A percentile compares a stretch with the other conserved stretches of the same genome.
phyloP scores from a whole-genome alignment of 139 green algal species.

The Zygnema cylindricum region DNA sequence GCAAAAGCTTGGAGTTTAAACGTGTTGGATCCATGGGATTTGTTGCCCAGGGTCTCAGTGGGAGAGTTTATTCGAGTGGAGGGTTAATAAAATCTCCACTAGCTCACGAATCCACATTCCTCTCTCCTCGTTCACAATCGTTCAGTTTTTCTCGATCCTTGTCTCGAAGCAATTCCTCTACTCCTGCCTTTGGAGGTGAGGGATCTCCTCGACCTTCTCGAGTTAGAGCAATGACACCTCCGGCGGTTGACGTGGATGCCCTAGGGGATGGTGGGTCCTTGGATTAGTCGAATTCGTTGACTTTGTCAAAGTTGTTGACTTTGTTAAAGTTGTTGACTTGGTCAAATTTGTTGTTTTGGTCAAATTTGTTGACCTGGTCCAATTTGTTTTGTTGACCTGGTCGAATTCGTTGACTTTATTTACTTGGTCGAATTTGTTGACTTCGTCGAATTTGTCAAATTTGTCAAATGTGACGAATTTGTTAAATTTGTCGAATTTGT shows the following conservation, averaged over 20 bases:
- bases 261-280: background rate
- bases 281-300: no score
- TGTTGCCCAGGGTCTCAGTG: background rate
- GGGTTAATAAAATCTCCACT: background rate
- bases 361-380: no score
- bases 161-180: constrained; percentile 5
- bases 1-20: background rate
- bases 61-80: background rate
- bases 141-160: background rate
- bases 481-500: no score
- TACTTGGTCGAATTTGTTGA: no score
- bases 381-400: no score
- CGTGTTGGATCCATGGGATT: background rate
- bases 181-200: background rate
- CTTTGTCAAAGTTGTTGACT: no score
- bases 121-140: background rate
- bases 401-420: no score
- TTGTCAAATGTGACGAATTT: no score
- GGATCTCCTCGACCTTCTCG: background rate
- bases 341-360: no score
- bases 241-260: background rate
- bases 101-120: background rate
- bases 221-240: background rate
- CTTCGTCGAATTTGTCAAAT: no score
- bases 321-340: no score